phyloP scores from a whole-genome alignment of 148 eudicot species.

The Spergularia marina region DNA sequence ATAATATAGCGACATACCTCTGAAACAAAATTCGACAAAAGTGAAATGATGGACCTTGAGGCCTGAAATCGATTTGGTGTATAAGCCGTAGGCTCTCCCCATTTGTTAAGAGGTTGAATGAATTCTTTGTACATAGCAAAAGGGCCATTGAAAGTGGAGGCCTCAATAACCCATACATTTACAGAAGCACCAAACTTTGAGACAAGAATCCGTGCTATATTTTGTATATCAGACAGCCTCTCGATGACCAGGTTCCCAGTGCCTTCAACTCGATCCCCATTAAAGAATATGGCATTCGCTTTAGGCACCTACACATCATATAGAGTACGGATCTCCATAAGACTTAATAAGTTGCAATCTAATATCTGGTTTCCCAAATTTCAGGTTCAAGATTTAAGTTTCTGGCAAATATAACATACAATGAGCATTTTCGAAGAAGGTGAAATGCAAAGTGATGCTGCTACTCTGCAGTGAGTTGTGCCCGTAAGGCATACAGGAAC shows the following conservation, averaged over 20 bases:
- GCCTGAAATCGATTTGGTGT: slow-evolving; percentile 64
- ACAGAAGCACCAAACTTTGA: slow-evolving; percentile 62
- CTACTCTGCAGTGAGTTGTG: slow-evolving; percentile 48
- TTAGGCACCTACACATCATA: slow-evolving; percentile 55
- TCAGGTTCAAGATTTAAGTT: too few relatives aligned
- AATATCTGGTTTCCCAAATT: not conserved
- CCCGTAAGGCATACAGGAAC: slow-evolving; percentile 50
- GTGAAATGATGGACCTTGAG: slow-evolving; percentile 52
- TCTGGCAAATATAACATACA: slow-evolving; percentile 40
- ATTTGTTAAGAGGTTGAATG: slow-evolving; percentile 48
- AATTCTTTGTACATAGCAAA: slow-evolving; percentile 78
- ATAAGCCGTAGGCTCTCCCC: slow-evolving; percentile 78
- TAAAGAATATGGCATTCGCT: slow-evolving; percentile 78
- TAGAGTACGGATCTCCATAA: not conserved
- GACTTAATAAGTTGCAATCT: not conserved
- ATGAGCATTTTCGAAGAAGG: slow-evolving; percentile 41
- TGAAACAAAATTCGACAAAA: slow-evolving; percentile 54
- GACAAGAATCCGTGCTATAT: slow-evolving; percentile 58
- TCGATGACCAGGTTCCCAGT: slow-evolving; percentile 79
- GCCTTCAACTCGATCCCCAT: slow-evolving; percentile 79
- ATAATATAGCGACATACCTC: slow-evolving; percentile 40
- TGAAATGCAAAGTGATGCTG: slow-evolving; percentile 75
- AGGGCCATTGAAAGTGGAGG: slow-evolving; percentile 79
- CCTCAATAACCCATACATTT: slow-evolving; percentile 85
- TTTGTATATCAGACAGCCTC: slow-evolving; percentile 59